These are phyloP conservation scores for Coccomyxa sp. DNA, from an alignment of 139 green algal genomes.

Conservation along the genomic window DNA sequence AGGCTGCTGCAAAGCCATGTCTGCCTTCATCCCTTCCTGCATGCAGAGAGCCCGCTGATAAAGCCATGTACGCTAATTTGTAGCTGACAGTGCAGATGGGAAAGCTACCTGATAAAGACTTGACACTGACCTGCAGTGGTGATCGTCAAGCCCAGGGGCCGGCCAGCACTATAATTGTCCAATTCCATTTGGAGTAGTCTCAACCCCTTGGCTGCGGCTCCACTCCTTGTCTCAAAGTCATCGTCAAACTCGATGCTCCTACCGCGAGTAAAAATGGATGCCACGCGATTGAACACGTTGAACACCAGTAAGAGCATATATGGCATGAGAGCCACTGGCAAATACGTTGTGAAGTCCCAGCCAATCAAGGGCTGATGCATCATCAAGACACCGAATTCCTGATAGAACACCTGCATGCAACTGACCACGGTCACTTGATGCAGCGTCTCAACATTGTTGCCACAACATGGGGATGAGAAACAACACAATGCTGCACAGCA, in stretches of 20 bases:
- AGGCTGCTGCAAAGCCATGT: background rate
- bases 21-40: background rate
- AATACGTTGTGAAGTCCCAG: constrained; percentile 48
- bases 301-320: constrained; percentile 36
- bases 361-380: constrained; percentile 49
- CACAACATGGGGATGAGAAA: background rate
- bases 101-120: background rate
- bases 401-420: constrained; percentile 45
- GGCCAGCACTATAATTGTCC: constrained; percentile 9
- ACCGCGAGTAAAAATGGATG: background rate
- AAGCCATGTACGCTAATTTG: background rate
- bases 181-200: constrained; percentile 31
- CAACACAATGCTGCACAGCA: background rate
- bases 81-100: background rate
- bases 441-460: background rate
- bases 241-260: constrained; percentile 41
- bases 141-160: constrained; percentile 15
- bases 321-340: constrained; percentile 42
- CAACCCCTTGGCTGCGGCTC: constrained; percentile 17
- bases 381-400: constrained; percentile 48
- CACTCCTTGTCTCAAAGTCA: constrained; percentile 32
- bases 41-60: background rate
- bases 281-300: constrained; percentile 36
- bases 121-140: background rate
- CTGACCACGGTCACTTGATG: background rate